These are phyloP conservation scores for Ensete ventricosum DNA, from an alignment of 176 grass and related monocot genomes.

Conservation along the genomic window DNA sequence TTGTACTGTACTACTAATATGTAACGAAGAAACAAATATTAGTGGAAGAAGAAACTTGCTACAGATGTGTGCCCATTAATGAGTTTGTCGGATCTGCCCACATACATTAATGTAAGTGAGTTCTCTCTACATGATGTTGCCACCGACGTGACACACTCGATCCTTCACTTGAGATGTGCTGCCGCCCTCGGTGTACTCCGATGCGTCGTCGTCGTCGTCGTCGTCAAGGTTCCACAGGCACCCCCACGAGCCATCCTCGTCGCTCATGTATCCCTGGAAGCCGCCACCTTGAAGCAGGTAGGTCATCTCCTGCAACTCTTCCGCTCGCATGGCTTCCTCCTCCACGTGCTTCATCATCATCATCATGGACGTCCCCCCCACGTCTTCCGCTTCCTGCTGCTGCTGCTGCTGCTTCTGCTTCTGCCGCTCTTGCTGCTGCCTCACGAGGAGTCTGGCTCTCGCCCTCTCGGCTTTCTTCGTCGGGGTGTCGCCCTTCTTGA, in stretches of 20 bases:
- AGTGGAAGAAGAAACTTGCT: too few relatives aligned
- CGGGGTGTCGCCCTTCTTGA: constrained; percentile 70
- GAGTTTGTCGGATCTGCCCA: too few relatives aligned
- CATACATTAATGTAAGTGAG: too few relatives aligned
- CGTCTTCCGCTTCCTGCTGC: not conserved
- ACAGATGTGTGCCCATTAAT: too few relatives aligned
- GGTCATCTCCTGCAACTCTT: constrained; percentile 28
- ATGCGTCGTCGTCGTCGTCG: too few relatives aligned
- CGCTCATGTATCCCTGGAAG: constrained; percentile 28
- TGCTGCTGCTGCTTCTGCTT: constrained; percentile 5
- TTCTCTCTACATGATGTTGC: too few relatives aligned
- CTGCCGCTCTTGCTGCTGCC: constrained; percentile 33
- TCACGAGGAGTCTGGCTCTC: constrained; percentile 42
- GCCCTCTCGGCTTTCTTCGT: constrained; percentile 66
- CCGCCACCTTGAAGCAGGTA: constrained; percentile 26
- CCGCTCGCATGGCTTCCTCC: constrained; percentile 20
- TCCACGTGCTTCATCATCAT: not conserved
- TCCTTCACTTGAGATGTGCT: too few relatives aligned
- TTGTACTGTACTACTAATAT: too few relatives aligned
- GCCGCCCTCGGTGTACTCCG: too few relatives aligned
- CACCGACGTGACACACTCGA: too few relatives aligned
- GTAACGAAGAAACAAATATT: too few relatives aligned
- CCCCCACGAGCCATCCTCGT: constrained; percentile 52
- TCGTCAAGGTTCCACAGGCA: constrained; percentile 81
- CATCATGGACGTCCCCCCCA: not conserved